These are phyloP conservation scores for Leccinum subgranulosum DNA, from an alignment of 768 basidiomycete genomes.

Conservation along the genomic window DNA sequence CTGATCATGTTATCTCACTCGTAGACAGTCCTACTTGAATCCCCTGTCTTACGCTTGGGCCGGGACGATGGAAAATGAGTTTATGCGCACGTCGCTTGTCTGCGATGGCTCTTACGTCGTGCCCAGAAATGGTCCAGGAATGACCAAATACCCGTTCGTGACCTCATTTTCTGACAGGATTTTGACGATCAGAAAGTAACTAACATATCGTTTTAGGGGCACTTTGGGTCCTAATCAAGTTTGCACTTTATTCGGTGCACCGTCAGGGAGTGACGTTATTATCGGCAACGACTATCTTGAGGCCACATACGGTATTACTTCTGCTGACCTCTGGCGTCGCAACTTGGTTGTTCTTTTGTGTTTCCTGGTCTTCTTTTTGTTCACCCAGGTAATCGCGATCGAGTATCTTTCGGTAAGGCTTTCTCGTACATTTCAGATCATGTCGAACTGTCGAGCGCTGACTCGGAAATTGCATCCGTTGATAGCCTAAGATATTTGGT, in stretches of 20 bases:
- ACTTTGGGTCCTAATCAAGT: conserved; percentile 65
- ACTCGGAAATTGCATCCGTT: background rate
- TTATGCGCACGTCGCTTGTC: conserved; percentile 57
- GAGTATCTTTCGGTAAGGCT: conserved; percentile 59
- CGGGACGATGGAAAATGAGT: conserved; percentile 83
- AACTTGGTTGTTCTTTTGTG: conserved; percentile 70
- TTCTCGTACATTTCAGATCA: background rate
- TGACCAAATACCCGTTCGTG: conserved; percentile 61
- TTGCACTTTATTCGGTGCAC: conserved; percentile 72
- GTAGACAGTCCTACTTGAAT: conserved; percentile 65
- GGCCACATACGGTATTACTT: conserved; percentile 48
- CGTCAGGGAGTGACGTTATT: conserved; percentile 52
- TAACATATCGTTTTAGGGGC: conserved; percentile 36
- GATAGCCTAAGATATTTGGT: conserved; percentile 30
- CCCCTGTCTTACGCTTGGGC: conserved; percentile 78
- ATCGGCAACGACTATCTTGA: conserved; percentile 60
- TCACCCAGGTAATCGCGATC: conserved; percentile 63
- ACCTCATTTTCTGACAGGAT: background rate
- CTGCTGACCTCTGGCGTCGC: conserved; percentile 58
- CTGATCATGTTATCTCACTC: conserved; percentile 6
- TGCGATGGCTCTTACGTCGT: conserved; percentile 67
- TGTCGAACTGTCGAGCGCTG: background rate
- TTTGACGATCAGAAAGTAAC: background rate
- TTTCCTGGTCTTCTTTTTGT: conserved; percentile 67
- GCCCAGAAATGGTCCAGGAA: conserved; percentile 57